Conservation (phyloP, 805 yeast genomes). For the Yueomyces sinensis region DNA sequence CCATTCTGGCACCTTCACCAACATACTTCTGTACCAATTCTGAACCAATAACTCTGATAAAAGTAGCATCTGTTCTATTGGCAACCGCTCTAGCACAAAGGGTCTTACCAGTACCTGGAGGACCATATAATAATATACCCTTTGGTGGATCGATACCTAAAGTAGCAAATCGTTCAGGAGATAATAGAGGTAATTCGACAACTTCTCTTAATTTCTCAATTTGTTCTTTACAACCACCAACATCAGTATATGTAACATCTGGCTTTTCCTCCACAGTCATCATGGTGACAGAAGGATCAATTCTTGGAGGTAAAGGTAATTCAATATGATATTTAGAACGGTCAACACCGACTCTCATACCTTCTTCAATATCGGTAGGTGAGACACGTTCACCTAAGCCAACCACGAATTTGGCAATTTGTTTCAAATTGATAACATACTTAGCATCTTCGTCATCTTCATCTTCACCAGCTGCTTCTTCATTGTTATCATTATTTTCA, state of each 20-base stretch:
- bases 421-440: slow-evolving; percentile 93
- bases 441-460: slow-evolving; percentile 78
- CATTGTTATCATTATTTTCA: slow-evolving; percentile 6
- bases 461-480: slow-evolving; percentile 15
- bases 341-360: slow-evolving; percentile 99
- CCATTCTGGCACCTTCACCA: slow-evolving; percentile 99
- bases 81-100: slow-evolving; percentile 98
- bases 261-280: slow-evolving; percentile 99
- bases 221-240: slow-evolving; percentile 98
- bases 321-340: slow-evolving; percentile 94
- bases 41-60: slow-evolving; percentile 95
- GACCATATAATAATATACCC: slow-evolving; percentile 92
- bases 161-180: slow-evolving; percentile 94
- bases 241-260: slow-evolving; percentile 95
- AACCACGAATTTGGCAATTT: slow-evolving; percentile 95
- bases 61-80: slow-evolving; percentile 97
- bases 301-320: slow-evolving; percentile 93
- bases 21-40: slow-evolving; percentile 97
- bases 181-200: slow-evolving; percentile 82
- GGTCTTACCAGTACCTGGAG: slow-evolving; percentile 98
- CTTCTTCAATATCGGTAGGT: slow-evolving; percentile 98
- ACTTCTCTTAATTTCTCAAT: slow-evolving; percentile 94
- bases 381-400: slow-evolving; percentile 93
- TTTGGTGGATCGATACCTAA: slow-evolving; percentile 98
- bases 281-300: slow-evolving; percentile 97